A percentile compares a stretch with the other conserved stretches of the same genome.
Evolutionary conservation across 441 rosid genomes (phyloP).

Genomic region (Brassica balearica): DNA sequence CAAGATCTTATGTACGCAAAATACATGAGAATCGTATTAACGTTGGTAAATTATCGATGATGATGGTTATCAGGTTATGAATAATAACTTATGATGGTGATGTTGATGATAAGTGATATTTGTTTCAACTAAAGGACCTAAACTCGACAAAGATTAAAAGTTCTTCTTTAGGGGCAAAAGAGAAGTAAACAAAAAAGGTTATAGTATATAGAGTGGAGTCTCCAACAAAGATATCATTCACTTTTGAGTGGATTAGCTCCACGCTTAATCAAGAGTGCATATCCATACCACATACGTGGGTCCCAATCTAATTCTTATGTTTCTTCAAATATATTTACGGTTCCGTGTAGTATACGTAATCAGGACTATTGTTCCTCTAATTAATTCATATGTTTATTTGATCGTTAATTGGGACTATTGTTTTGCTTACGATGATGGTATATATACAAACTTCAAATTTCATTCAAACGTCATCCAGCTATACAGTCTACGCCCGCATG

Average conservation of each 20-base stretch:
- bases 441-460: background rate
- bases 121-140: background rate
- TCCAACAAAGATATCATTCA: constrained; percentile 46
- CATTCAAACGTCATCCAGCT: background rate
- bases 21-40: constrained; percentile 22
- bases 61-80: background rate
- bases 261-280: constrained; percentile 49
- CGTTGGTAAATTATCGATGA: constrained; percentile 9
- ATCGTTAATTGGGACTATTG: constrained; percentile 4
- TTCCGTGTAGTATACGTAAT: background rate
- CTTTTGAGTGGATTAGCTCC: constrained; percentile 48
- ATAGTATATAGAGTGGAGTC: constrained; percentile 39
- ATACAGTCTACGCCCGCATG: background rate
- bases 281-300: constrained; percentile 32
- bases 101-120: background rate
- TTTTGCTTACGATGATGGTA: background rate
- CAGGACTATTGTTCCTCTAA: background rate
- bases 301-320: constrained; percentile 29
- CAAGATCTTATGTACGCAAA: constrained; percentile 35
- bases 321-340: constrained; percentile 6
- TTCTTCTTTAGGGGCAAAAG: constrained; percentile 11
- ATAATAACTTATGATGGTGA: background rate
- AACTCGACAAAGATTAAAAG: constrained; percentile 17
- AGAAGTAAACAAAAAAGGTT: constrained; percentile 17
- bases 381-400: background rate